Conservation (phyloP, 164 flowering plant genomes). For the Malania oleifera region DNA sequence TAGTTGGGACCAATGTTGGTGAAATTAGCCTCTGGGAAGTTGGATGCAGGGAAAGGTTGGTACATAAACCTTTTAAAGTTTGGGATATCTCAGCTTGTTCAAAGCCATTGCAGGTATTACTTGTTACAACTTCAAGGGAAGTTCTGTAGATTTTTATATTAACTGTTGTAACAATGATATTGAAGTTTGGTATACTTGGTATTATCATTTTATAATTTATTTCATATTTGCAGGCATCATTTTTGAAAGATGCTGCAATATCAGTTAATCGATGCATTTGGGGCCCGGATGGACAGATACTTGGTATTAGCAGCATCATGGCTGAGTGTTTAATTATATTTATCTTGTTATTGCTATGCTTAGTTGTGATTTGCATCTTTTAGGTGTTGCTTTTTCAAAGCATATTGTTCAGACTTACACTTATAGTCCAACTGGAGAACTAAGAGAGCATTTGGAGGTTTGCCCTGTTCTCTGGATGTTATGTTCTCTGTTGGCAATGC, state of each 20-base stretch:
- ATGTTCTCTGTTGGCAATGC: neutral
- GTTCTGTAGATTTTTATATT: too few relatives aligned
- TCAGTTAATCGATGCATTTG: slow-evolving; percentile 46
- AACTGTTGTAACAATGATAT: too few relatives aligned
- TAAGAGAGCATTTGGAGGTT: slow-evolving; percentile 56
- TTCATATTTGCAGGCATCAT: slow-evolving; percentile 23
- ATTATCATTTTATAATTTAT: too few relatives aligned
- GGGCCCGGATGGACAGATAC: slow-evolving; percentile 48
- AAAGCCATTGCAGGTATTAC: slow-evolving; percentile 36
- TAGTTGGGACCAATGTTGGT: slow-evolving; percentile 68
- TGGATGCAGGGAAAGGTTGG: slow-evolving; percentile 41
- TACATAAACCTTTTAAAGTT: slow-evolving; percentile 41
- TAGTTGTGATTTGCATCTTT: neutral
- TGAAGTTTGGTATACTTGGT: too few relatives aligned
- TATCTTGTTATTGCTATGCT: too few relatives aligned
- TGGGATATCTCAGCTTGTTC: slow-evolving; percentile 40
- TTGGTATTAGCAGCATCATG: slow-evolving; percentile 25
- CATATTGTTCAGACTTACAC: slow-evolving; percentile 55
- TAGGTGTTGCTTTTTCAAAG: slow-evolving; percentile 68
- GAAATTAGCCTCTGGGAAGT: slow-evolving; percentile 69
- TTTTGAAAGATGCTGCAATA: slow-evolving; percentile 38
- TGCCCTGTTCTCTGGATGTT: neutral
- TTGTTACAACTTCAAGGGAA: neutral
- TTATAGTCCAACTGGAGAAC: slow-evolving; percentile 43
- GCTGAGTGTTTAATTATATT: too few relatives aligned